Evolutionary conservation across 129 eudicot species (phyloP), one percentile per base, ranked within the genome.

Genomic region (Logfia minima): DNA sequence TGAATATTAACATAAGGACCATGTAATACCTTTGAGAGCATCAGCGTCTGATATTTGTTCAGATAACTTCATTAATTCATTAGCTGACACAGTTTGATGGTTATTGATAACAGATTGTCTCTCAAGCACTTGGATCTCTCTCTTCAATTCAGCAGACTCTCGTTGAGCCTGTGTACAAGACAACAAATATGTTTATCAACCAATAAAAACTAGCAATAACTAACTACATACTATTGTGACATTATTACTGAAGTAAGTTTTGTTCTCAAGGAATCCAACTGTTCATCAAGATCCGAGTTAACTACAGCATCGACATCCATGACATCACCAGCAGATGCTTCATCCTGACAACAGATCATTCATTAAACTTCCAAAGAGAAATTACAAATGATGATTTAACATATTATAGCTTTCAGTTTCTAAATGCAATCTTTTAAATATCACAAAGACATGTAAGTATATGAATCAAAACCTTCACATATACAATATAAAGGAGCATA

Each of bases 141-240:
- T 87, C 78, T 79, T 83, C 81, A 93, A 83, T 48, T 83, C 86
- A 66, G 82, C 88, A 71, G 89, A 85, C 85, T 88, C 95, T 72
- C 83, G 87, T 66, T 83, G 94, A 64, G 88, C 89, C 94, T 90
- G 74, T 26, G 37, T 71, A 58, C 34, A 75, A 26, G 56, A 67
- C 39, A 41, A 31, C 26, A 65, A 66, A 26, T 8, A 13, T 64
- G 61, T 23, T 58, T 18, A 74, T 41, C 31, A 63, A 63, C 9
- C n/a, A 71, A 39, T 4, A n/a, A 68, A 18, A 51, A 63, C 64
- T 29, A 79, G 56, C 43, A 52, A 65, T 70, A 66, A 63, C 45
- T 29, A 39, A 65, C 18, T 79, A 31, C 23, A 59, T 62, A 29
- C 5, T 56, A 37, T 23, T 34, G 70, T 32, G 75, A 60, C 18